phyloP scores from a whole-genome alignment of 345 rosid species.

The Salix brachista region DNA sequence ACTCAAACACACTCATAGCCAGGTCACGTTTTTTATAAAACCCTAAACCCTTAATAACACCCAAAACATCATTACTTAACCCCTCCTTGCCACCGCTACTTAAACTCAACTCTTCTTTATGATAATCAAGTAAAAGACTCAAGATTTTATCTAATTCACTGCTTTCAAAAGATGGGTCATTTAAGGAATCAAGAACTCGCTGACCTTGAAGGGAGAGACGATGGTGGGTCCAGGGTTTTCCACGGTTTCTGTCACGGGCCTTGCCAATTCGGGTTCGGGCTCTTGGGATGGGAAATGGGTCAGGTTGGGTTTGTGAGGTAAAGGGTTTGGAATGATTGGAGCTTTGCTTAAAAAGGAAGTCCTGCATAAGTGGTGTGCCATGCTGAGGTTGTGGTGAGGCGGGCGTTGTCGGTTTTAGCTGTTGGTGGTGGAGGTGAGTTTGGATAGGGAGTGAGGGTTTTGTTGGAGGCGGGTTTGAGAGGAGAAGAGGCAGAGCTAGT shows the following conservation, averaged over 20 bases:
- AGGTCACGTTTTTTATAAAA: constrained; percentile 56
- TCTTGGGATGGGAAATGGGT: constrained; percentile 20
- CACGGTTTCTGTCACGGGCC: constrained; percentile 61
- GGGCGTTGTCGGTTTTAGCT: constrained; percentile 10
- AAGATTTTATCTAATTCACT: constrained; percentile 37
- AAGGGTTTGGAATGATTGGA: constrained; percentile 6
- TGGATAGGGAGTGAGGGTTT: constrained; percentile 44
- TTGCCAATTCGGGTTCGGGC: constrained; percentile 59
- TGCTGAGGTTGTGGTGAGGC: constrained; percentile 22
- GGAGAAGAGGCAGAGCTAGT: constrained; percentile 64
- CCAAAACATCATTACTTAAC: constrained; percentile 49
- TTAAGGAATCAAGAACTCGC: constrained; percentile 47
- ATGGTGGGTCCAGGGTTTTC: constrained; percentile 69
- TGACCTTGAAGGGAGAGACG: constrained; percentile 66
- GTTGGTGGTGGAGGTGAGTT: constrained; percentile 20
- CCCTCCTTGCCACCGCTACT: constrained; percentile 11
- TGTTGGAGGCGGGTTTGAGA: constrained; percentile 52
- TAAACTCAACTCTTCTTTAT: constrained; percentile 27
- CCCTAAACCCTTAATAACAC: constrained; percentile 72
- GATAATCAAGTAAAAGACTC: constrained; percentile 34
- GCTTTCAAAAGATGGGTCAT: constrained; percentile 52
- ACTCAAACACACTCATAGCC: constrained; percentile 67
- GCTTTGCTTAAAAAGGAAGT: constrained; percentile 31
- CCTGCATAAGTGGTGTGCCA: constrained; percentile 43
- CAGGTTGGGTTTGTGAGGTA: constrained; percentile 2